Conservation (phyloP, 1,284 basidiomycete species). For the Vanrija humicola region DNA sequence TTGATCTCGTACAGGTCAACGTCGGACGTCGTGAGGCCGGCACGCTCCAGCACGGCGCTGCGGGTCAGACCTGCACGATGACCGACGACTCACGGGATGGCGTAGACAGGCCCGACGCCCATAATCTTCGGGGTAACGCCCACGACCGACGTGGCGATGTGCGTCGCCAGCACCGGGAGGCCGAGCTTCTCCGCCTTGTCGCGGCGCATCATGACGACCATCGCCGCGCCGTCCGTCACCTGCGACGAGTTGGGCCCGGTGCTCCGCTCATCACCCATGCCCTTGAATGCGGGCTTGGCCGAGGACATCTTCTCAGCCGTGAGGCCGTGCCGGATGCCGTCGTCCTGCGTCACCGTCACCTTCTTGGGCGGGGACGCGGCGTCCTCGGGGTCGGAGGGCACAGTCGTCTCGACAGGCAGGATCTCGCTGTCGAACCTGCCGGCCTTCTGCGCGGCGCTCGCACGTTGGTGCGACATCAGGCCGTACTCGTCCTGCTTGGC, state of each 20-base stretch:
- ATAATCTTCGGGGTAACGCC: conserved; percentile 74
- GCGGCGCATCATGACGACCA: conserved; percentile 80
- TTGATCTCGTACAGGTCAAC: conserved; percentile 84
- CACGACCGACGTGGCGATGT: conserved; percentile 68
- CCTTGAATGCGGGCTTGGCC: conserved; percentile 76
- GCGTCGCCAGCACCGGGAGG: conserved; percentile 68
- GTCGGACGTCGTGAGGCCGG: conserved; percentile 64
- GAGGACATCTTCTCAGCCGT: conserved; percentile 66
- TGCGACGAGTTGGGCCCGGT: conserved; percentile 73
- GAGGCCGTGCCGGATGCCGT: conserved; percentile 74
- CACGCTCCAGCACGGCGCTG: conserved; percentile 55
- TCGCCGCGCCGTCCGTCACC: conserved; percentile 83
- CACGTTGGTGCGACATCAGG: conserved; percentile 72
- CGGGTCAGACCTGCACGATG: not conserved
- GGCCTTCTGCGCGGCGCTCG: conserved; percentile 57
- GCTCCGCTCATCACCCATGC: conserved; percentile 75
- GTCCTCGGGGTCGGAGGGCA: conserved; percentile 24
- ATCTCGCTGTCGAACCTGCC: conserved; percentile 76
- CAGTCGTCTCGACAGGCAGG: conserved; percentile 65
- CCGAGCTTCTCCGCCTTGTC: conserved; percentile 75
- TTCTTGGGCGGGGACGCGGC: conserved; percentile 41
- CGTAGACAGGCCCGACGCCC: conserved; percentile 73
- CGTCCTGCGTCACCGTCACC: conserved; percentile 66
- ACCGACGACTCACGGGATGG: conserved; percentile 56
- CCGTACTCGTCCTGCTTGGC: conserved; percentile 77